A percentile compares a stretch with the other conserved stretches of the same genome.
Evolutionary conservation across 345 rosid genomes (phyloP).

Genomic region (Pugionium cornutum): DNA sequence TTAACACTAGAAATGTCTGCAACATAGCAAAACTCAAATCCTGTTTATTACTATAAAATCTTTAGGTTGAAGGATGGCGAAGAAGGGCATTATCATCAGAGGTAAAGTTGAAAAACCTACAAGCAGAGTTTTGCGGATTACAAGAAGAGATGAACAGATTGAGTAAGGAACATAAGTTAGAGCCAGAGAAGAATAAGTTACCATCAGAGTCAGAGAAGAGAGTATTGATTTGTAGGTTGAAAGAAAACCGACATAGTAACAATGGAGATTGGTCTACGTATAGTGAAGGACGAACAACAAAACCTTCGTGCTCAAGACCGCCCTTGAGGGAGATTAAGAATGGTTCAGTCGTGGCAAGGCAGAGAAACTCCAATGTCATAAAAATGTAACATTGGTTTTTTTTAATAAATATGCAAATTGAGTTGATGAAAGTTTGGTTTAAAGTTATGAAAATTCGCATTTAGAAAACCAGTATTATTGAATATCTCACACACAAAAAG

Average conservation of each 20-base stretch:
- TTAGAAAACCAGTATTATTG: no score
- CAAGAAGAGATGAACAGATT: constrained; percentile 49
- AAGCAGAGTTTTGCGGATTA: constrained; percentile 47
- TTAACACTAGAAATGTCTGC: no score
- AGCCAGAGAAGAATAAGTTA: constrained; percentile 31
- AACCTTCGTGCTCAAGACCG: constrained; percentile 28
- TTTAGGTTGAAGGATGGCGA: constrained; percentile 77
- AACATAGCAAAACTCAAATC: not conserved
- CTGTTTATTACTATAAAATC: not conserved
- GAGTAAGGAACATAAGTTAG: constrained; percentile 39
- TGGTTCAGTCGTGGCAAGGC: constrained; percentile 14
- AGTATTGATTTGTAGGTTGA: constrained; percentile 66
- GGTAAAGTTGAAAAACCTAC: constrained; percentile 47
- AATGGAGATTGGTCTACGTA: constrained; percentile 34
- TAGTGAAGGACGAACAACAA: constrained; percentile 47
- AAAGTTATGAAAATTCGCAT: not conserved
- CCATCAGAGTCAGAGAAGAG: constrained; percentile 73
- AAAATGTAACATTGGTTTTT: constrained; percentile 23
- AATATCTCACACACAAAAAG: not conserved
- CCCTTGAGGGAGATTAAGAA: constrained; percentile 33
- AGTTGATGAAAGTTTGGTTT: constrained; percentile 8
- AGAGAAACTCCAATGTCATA: constrained; percentile 33
- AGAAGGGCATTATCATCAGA: constrained; percentile 60
- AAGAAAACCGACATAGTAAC: constrained; percentile 48
- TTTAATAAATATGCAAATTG: constrained; percentile 10